phyloP scores from a whole-genome alignment of 1,284 basidiomycete genomes.

The Puccinia coronata region DNA sequence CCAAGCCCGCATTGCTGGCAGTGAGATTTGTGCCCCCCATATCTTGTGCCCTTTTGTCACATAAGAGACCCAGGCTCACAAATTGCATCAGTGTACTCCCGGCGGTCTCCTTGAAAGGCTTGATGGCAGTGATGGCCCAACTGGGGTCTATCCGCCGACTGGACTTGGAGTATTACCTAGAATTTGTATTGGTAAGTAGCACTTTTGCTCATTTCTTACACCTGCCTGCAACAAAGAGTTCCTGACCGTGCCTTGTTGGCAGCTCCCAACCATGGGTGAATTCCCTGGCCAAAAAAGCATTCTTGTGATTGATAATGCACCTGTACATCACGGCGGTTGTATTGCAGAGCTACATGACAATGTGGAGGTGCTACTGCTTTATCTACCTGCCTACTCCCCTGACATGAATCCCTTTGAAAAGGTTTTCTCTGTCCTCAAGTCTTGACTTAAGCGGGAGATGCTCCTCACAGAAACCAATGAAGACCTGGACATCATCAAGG shows the following conservation, averaged over 20 bases:
- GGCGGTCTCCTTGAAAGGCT: background rate
- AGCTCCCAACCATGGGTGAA: slow-evolving; percentile 8
- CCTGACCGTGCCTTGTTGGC: no score
- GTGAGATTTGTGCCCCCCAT: no score
- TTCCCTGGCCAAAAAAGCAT: slow-evolving; percentile 2
- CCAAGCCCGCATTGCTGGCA: no score
- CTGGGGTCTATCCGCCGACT: background rate
- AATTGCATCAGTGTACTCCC: background rate
- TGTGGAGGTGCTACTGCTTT: background rate
- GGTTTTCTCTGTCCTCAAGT: background rate
- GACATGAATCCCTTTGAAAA: slow-evolving; percentile 22
- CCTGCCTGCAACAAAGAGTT: background rate
- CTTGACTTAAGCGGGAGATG: background rate
- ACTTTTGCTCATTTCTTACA: background rate
- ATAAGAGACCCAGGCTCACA: no score
- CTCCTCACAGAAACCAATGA: background rate
- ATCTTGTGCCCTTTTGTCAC: no score
- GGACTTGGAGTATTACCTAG: background rate
- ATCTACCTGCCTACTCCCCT: slow-evolving; percentile 12
- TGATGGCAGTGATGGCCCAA: background rate
- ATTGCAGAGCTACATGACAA: background rate
- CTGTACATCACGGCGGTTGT: background rate
- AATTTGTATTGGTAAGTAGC: background rate
- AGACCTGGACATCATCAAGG: no score
- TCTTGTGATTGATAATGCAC: slow-evolving; percentile 1